Percentiles rank a stretch among this genome's conserved stretches.
Conservation (phyloP, 192 early-diverging fungal genomes). For the Coemansia sp. region DNA sequence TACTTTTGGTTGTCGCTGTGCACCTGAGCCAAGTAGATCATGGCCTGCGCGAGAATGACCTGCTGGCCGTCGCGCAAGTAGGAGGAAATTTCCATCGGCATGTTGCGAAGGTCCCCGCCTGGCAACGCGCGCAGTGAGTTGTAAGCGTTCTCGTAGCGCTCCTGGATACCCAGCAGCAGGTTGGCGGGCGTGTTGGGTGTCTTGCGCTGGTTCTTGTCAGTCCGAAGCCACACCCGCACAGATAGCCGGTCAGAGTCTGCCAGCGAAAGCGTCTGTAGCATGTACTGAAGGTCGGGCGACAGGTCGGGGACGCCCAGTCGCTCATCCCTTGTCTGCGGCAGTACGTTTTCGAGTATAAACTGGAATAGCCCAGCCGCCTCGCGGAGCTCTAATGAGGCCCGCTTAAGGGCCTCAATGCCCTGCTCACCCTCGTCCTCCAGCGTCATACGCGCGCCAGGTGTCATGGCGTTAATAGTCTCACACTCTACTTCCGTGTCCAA, state of each 20-base stretch:
- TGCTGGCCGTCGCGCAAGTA: conserved; percentile 57
- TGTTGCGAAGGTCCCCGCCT: conserved; percentile 50
- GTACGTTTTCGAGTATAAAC: conserved; percentile 40
- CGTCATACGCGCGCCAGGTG: conserved; percentile 21
- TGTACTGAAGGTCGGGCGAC: conserved; percentile 54
- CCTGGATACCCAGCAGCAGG: conserved; percentile 51
- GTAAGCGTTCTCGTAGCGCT: conserved; percentile 47
- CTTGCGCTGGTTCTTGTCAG: conserved; percentile 46
- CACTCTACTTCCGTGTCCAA: conserved; percentile 55
- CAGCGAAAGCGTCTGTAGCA: conserved; percentile 53
- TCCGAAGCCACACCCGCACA: conserved; percentile 52
- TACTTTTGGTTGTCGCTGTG: conserved; percentile 55
- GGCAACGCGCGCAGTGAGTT: conserved; percentile 40
- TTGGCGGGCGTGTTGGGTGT: conserved; percentile 53
- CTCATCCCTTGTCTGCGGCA: conserved; percentile 35
- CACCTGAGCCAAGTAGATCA: conserved; percentile 54
- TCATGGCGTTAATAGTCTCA: conserved; percentile 52
- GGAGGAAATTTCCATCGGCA: conserved; percentile 47
- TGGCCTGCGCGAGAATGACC: conserved; percentile 53
- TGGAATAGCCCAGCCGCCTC: conserved; percentile 55
- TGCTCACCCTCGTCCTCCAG: conserved; percentile 46
- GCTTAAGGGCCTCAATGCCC: conserved; percentile 48
- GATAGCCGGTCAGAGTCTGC: conserved; percentile 55
- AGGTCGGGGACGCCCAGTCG: conserved; percentile 45
- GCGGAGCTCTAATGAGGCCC: conserved; percentile 47